Percentiles rank a stretch among this genome's conserved stretches.
phyloP scores from a whole-genome alignment of 1,139 yeast genomes.

The Wickerhamiella pararugosa region DNA sequence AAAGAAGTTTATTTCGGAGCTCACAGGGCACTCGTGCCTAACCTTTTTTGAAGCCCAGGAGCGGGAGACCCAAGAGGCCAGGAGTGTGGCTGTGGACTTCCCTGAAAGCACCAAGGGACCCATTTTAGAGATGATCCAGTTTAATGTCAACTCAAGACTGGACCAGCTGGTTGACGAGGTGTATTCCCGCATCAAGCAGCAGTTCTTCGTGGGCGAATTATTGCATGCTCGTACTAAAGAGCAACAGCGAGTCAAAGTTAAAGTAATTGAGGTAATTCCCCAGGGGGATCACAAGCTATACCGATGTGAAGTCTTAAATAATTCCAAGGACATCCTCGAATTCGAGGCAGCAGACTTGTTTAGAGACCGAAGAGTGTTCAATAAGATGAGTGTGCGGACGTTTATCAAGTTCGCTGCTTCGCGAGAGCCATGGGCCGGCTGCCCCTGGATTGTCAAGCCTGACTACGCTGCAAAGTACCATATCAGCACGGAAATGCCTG shows the following conservation, averaged over 20 bases:
- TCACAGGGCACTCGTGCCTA: slow-evolving; percentile 83
- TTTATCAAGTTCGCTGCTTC: slow-evolving; percentile 75
- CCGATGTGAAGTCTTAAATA: slow-evolving; percentile 9
- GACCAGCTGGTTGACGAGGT: slow-evolving; percentile 82
- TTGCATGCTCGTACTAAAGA: slow-evolving; percentile 35
- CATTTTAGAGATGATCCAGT: slow-evolving; percentile 68
- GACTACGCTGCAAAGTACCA: slow-evolving; percentile 34
- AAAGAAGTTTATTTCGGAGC: slow-evolving; percentile 83
- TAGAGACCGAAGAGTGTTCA: slow-evolving; percentile 75
- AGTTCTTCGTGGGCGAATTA: slow-evolving; percentile 83
- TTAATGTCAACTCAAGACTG: slow-evolving; percentile 67
- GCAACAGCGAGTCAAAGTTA: slow-evolving; percentile 30
- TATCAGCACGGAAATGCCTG: slow-evolving; percentile 25
- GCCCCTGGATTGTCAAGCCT: slow-evolving; percentile 92
- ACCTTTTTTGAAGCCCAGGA: slow-evolving; percentile 80
- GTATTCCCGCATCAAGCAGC: slow-evolving; percentile 50
- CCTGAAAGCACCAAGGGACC: slow-evolving; percentile 92
- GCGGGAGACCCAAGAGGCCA: slow-evolving; percentile 38
- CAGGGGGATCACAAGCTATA: neutral
- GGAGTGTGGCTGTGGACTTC: slow-evolving; percentile 60
- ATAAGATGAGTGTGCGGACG: slow-evolving; percentile 79
- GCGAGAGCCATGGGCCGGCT: slow-evolving; percentile 73
- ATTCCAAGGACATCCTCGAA: slow-evolving; percentile 30
- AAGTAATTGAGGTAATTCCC: slow-evolving; percentile 33
- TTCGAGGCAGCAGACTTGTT: slow-evolving; percentile 52